These are phyloP conservation scores for Bjerkandera adusta DNA, from an alignment of 1,284 basidiomycete genomes.

Conservation along the genomic window DNA sequence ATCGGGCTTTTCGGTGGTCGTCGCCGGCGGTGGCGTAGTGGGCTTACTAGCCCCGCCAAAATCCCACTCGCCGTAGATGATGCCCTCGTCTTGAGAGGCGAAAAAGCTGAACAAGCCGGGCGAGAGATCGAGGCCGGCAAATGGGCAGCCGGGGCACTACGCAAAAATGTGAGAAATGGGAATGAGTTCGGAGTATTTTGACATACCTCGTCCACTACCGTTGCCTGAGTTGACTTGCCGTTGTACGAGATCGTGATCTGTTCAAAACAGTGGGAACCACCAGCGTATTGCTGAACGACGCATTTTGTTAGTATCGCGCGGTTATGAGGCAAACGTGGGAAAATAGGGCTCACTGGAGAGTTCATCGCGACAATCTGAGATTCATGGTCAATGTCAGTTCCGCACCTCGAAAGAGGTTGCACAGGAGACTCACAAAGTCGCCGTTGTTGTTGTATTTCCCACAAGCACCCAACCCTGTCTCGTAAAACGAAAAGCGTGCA, in stretches of 20 bases:
- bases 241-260: conserved; percentile 46
- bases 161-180: background rate
- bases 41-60: conserved; percentile 15
- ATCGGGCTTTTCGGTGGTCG: conserved; percentile 8
- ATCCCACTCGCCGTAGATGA: conserved; percentile 28
- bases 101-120: conserved; percentile 32
- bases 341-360: conserved; percentile 25
- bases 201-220: conserved; percentile 41
- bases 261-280: conserved; percentile 44
- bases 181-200: background rate
- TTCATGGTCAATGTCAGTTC: conserved; percentile 1
- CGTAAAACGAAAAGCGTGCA: conserved; percentile 34
- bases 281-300: conserved; percentile 26
- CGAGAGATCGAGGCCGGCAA: conserved; percentile 30
- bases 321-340: background rate
- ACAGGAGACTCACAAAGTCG: conserved; percentile 33
- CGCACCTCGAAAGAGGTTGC: background rate
- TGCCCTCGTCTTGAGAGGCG: conserved; percentile 23
- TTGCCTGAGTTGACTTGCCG: conserved; percentile 42
- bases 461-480: conserved; percentile 36
- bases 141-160: conserved; percentile 23
- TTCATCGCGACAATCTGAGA: conserved; percentile 40
- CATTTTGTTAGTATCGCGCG: background rate
- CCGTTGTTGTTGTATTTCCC: conserved; percentile 30
- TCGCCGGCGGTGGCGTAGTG: conserved; percentile 14